phyloP scores from a whole-genome alignment of 2,329 filamentous ascomycete species.

The Aspergillus sp. region DNA sequence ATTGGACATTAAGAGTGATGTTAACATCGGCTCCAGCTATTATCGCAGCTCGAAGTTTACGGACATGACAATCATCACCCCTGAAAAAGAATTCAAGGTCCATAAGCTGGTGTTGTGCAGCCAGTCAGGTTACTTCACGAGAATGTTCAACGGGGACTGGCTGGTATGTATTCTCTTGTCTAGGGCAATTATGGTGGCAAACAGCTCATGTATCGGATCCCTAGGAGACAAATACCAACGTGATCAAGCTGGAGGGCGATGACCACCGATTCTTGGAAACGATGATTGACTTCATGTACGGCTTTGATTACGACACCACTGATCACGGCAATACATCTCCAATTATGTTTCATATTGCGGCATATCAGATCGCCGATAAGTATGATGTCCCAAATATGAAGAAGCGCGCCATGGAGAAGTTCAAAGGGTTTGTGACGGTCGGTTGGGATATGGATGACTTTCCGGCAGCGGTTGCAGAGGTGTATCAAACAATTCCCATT shows the following conservation, averaged over 20 bases:
- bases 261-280: background rate
- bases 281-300: slow-evolving; percentile 4
- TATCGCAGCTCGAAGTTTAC: slow-evolving; percentile 3
- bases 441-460: slow-evolving; percentile 3
- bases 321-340: background rate
- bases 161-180: background rate
- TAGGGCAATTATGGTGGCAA: background rate
- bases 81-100: background rate
- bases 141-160: slow-evolving; percentile 2
- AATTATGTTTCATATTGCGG: slow-evolving; percentile 3
- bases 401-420: background rate
- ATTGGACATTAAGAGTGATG: background rate
- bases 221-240: slow-evolving; percentile 1
- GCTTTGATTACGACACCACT: background rate
- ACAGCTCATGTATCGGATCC: background rate
- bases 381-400: slow-evolving; percentile 2
- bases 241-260: background rate
- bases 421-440: background rate
- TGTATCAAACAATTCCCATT: background rate
- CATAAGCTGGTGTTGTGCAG: background rate
- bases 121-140: slow-evolving; percentile 1
- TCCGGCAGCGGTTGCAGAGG: background rate
- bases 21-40: background rate
- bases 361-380: slow-evolving; percentile 2
- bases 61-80: slow-evolving; percentile 1